Base-by-base conservation (phyloP, 768 basidiomycete genomes). In the Naganishia vishniacii region DNA sequence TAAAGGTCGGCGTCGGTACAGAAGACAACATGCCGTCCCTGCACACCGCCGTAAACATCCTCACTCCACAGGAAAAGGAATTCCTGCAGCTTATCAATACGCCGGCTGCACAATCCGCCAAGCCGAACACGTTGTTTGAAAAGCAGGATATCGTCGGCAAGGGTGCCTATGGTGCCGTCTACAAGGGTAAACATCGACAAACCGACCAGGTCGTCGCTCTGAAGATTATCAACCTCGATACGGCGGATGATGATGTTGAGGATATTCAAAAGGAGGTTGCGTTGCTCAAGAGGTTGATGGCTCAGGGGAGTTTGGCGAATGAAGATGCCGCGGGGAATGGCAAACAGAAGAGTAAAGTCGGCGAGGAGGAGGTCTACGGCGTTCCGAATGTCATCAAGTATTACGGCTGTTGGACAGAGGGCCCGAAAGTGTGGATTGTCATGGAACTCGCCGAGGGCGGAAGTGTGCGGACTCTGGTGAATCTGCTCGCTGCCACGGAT, bases 181-280 rank as follows among this genome's bases (percentile, higher is more conserved):
- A 93, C 81, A 90, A 88, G 74, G 94, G 91, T 15, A 80, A 85
- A 61, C 88, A 98, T 70, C 83, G 88, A 53, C 82, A 86, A 0
- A 87, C 90, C 0, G 89, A 90, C 20, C 88, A 89, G 62, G 82
- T 92, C 61, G 90, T 99, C 34, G 95, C 93, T 18, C 85, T 98
- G 80, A 99, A 99, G 80, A 93, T 98, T 77, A 97, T 99, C 80
- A 90, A 98, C 79, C 86, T 98, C 69, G 95, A 98, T 79, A 93
- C 88, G 26, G 84, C 87, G 61, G 94, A 93, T 76, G 94, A 99
- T 77, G 95, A 99, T 75, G 91, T 95, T 18, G 88, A 81, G 51
- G 94, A 93, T 78, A 97, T 98, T 59, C 94, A 97, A 78, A 87
- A 89, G 66, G 95, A 98, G 78, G 91, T 99, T 31, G 86, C 91